phyloP scores from a whole-genome alignment of 805 yeast species.

The Pichia nanzhaoensis region DNA sequence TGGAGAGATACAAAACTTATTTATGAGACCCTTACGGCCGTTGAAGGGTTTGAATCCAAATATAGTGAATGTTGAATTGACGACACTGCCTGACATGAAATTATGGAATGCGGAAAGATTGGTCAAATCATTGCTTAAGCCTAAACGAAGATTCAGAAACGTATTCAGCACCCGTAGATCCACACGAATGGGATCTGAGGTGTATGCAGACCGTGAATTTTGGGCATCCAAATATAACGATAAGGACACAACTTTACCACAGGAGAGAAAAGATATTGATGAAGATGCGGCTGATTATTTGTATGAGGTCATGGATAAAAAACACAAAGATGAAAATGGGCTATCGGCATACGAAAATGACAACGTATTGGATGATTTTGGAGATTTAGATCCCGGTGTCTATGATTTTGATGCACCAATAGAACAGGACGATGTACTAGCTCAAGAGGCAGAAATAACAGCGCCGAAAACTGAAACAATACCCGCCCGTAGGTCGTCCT shows the following conservation, averaged over 20 bases:
- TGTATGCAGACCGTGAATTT: constrained; percentile 53
- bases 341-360: constrained; percentile 13
- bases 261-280: constrained; percentile 24
- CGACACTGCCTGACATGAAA: constrained; percentile 31
- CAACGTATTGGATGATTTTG: constrained; percentile 28
- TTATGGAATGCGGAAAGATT: constrained; percentile 65
- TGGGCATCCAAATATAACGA: constrained; percentile 60
- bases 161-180: constrained; percentile 14
- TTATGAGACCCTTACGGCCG: background rate
- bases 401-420: constrained; percentile 15
- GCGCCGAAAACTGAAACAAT: constrained; percentile 4
- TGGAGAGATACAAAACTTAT: constrained; percentile 24
- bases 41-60: background rate
- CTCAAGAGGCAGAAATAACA: background rate
- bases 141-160: constrained; percentile 28
- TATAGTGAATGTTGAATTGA: constrained; percentile 6
- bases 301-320: constrained; percentile 15
- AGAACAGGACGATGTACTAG: background rate
- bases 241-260: constrained; percentile 14
- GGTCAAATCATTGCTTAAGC: constrained; percentile 63
- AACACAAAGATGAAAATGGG: background rate
- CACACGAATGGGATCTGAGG: background rate
- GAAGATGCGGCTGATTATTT: constrained; percentile 15
- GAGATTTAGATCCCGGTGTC: constrained; percentile 9
- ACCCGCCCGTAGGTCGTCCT: background rate